phyloP scores from a whole-genome alignment of 108 stramenopile genomes.

The Cyclotella choctawhatcheeana region DNA sequence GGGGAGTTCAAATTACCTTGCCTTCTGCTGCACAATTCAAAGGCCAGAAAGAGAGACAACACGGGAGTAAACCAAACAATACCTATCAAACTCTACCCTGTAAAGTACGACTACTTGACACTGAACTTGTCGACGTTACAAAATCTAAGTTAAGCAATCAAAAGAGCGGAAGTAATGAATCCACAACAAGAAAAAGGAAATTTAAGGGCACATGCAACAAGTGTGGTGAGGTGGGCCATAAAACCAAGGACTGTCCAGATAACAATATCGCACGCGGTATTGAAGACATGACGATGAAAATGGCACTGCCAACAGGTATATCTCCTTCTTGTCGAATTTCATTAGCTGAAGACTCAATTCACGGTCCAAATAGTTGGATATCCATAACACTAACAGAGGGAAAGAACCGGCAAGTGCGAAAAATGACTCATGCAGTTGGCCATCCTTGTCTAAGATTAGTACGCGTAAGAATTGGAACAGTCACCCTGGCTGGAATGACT shows the following conservation, averaged over 20 bases:
- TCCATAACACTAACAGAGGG: slow-evolving; percentile 64
- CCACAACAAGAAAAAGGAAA: slow-evolving; percentile 4
- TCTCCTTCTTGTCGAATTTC: slow-evolving; percentile 14
- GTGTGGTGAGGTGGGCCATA: slow-evolving; percentile 26
- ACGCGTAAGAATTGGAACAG: slow-evolving; percentile 24
- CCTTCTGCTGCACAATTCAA: not conserved
- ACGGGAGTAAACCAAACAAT: not conserved
- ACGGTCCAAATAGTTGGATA: slow-evolving; percentile 52
- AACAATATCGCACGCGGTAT: not conserved
- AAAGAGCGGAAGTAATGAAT: not conserved
- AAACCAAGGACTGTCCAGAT: slow-evolving; percentile 22
- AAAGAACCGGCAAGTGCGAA: slow-evolving; percentile 75
- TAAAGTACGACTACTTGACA: slow-evolving; percentile 14
- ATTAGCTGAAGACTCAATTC: not conserved
- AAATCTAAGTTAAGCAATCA: not conserved
- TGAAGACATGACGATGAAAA: not conserved
- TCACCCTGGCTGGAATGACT: slow-evolving; percentile 35
- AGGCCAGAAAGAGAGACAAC: not conserved
- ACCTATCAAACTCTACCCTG: slow-evolving; percentile 25
- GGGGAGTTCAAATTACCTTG: slow-evolving; percentile 43
- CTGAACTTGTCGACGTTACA: not conserved
- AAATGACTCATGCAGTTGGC: slow-evolving; percentile 53
- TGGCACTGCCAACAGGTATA: slow-evolving; percentile 25
- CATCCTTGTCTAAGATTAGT: slow-evolving; percentile 28
- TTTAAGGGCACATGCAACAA: slow-evolving; percentile 30